Conservation (phyloP, 805 yeast species). For the Lipomyces starkeyi region DNA sequence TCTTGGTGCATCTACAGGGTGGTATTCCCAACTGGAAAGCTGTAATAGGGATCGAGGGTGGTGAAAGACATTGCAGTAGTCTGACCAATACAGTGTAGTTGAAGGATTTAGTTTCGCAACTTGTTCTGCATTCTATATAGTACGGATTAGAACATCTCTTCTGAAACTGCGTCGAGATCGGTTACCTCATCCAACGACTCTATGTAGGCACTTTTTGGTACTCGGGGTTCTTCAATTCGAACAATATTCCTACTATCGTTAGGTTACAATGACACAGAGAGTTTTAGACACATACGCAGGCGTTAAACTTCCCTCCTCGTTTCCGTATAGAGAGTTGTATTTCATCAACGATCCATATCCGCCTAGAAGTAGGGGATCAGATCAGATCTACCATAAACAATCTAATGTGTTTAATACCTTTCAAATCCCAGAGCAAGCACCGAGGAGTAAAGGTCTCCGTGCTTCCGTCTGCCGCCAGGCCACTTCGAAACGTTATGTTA, state of each 20-base stretch:
- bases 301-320: slow-evolving; percentile 15
- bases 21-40: slow-evolving; percentile 64
- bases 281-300: neutral
- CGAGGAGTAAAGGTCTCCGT: slow-evolving; percentile 78
- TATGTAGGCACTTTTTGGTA: slow-evolving; percentile 66
- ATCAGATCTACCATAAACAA: neutral
- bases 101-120: slow-evolving; percentile 47
- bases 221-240: slow-evolving; percentile 48
- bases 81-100: slow-evolving; percentile 76
- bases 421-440: slow-evolving; percentile 77
- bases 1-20: slow-evolving; percentile 46
- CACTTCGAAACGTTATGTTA: slow-evolving; percentile 54
- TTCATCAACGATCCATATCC: slow-evolving; percentile 61
- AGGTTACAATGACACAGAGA: neutral
- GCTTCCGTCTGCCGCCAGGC: slow-evolving; percentile 45
- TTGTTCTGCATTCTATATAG: slow-evolving; percentile 3
- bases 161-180: neutral
- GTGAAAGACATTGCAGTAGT: slow-evolving; percentile 70
- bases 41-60: slow-evolving; percentile 64
- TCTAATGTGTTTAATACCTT: slow-evolving; percentile 46
- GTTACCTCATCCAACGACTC: slow-evolving; percentile 59
- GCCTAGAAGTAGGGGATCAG: slow-evolving; percentile 15
- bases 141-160: neutral
- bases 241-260: slow-evolving; percentile 37
- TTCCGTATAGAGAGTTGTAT: slow-evolving; percentile 37